Evolutionary conservation across 805 yeast species (phyloP), one percentile per base, ranked within the genome.

Genomic region (Wickerhamomyces canadensis): DNA sequence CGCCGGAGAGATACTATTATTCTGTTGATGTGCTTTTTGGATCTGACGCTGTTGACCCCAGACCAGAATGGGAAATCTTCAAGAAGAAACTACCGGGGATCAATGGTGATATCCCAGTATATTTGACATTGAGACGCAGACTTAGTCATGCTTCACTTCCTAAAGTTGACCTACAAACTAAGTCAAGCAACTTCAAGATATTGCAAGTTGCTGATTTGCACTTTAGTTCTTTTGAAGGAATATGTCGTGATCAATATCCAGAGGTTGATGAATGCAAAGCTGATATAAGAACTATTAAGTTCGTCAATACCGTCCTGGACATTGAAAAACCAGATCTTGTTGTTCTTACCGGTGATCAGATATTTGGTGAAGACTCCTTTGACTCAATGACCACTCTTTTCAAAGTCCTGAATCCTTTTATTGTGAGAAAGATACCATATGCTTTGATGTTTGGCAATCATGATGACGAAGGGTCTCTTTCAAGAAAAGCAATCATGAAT

Each of bases 191-290:
- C 37, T 85, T 80, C 60, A 91, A 84, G 57, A 80, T 93, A 29
- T 60, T 87, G 10, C 98, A 93, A 59, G 76, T 91, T 5, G 95
- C 97, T 1, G 98, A 93, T 57, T 64, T 91, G 39, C 98, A 93
- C 60, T 80, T 84, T 55, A 73, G 93, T n/a, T 83, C 95, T 0
- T 89, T 88, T 6, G 70, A 65, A 37, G 97, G 97, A 12, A 58
- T 59, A 33, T 93, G 98, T 52, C 66, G 82, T 36, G 94, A 89
- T 54, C 80, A 84, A 11, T 74, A 55, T 28, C 91, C 93, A 2
- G 66, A 67, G 15, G 60, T 60, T 4, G 63, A 62, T 6, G 64
- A 60, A 11, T 93, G 98, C 54, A 61, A 71, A 42, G 98, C 98
- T 0, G 98, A 53, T 32, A 38, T 37, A 27, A 40, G 57, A 22